Evolutionary conservation across 164 flowering plant species (phyloP), one percentile per base, ranked within the genome.

Genomic region (Piper longum): DNA sequence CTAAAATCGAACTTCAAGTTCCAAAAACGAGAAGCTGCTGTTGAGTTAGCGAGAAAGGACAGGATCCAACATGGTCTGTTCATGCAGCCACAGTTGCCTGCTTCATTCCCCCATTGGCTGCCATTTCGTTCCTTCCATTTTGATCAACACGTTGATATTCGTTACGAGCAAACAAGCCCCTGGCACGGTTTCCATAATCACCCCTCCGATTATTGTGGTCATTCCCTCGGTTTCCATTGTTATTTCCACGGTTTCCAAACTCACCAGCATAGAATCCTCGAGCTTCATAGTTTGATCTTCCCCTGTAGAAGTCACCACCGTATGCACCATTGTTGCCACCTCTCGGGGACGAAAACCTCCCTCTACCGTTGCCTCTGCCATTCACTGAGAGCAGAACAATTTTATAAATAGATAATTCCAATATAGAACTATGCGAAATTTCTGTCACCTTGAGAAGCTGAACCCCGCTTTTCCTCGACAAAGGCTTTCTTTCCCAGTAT

Each of bases 401-500:
- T 41, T 57, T 7, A 4, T 57, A 26, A 57, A 18, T 13, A 5
- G 36, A 26, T 26, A 13, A 5, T 3, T 9, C 16, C 16, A 7
- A 3, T 14, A 57, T 1, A n/a, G 26, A 57, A 57, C 26, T 4
- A 4, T 13, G 36, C 12, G 41, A 17, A 57, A 41, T 16, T 65
- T 67, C 3, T 64, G 76, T 76, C 70, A 48, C 69, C 91, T 83
- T 85, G 77, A 39, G 83, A 71, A 16, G 82, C 82, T 43, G 89
- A 80, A 74, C 79, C 81, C 76, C 84, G 79, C 78, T 89, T 88
- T 63, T 78, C 85, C 72, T 86, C 96, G 11, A 88, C 77, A 61
- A 65, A 73, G 62, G 79, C 88, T 70, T 76, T 77, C 39, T 80
- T 83, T 43, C 74, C 78, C 59, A 83, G 84, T 71, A 88, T 75